phyloP scores from a whole-genome alignment of 129 eudicot species.

The Arctium lappa region DNA sequence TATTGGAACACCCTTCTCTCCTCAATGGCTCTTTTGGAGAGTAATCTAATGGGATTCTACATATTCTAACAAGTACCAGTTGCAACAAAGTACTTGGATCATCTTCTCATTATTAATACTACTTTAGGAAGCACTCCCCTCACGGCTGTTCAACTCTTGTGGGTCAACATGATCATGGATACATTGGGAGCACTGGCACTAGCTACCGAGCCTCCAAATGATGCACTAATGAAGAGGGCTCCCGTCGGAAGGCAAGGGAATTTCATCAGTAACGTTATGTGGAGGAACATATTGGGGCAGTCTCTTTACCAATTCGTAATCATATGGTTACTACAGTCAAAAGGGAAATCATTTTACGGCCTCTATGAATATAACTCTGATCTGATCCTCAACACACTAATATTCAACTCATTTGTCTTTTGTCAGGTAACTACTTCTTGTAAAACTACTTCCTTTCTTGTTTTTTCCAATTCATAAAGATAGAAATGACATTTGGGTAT shows the following conservation, averaged over 20 bases:
- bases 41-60: neutral
- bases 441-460: too few relatives aligned
- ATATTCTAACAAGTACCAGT: neutral
- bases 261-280: conserved; percentile 82
- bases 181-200: conserved; percentile 94
- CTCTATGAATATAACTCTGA: conserved; percentile 54
- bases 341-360: conserved; percentile 51
- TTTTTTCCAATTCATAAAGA: neutral
- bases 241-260: conserved; percentile 91
- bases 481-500: neutral
- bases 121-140: conserved; percentile 86
- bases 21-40: neutral
- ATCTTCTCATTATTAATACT: neutral
- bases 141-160: conserved; percentile 93
- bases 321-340: conserved; percentile 75
- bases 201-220: conserved; percentile 95
- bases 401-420: conserved; percentile 93
- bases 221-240: conserved; percentile 75
- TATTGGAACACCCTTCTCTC: neutral
- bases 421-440: conserved; percentile 65
- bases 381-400: conserved; percentile 74
- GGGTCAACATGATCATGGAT: conserved; percentile 99
- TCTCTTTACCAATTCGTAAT: conserved; percentile 81
- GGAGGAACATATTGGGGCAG: conserved; percentile 93
- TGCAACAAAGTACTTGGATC: neutral